phyloP scores from a whole-genome alignment of 192 early-diverging fungal genomes.

The Kickxella alabastrina region DNA sequence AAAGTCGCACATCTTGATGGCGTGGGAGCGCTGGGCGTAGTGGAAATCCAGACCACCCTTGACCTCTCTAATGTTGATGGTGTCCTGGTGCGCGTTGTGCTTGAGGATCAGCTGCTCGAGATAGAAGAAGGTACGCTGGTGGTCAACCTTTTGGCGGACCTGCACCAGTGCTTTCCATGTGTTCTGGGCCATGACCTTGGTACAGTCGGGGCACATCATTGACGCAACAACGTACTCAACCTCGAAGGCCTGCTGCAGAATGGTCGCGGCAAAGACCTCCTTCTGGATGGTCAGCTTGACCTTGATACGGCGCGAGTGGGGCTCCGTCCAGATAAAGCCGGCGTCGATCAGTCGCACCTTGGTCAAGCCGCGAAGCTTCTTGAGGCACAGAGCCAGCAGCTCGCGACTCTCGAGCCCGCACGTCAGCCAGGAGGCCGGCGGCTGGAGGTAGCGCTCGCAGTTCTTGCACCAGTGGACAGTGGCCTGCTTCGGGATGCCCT shows the following conservation, averaged over 20 bases:
- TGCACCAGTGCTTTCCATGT: slow-evolving; percentile 98
- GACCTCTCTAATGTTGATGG: slow-evolving; percentile 96
- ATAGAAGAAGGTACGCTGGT: slow-evolving; percentile 98
- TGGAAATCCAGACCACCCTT: slow-evolving; percentile 97
- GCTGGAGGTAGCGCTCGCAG: slow-evolving; percentile 96
- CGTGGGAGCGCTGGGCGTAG: slow-evolving; percentile 83
- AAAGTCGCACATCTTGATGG: slow-evolving; percentile 96
- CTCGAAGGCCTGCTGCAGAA: slow-evolving; percentile 95
- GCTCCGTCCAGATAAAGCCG: slow-evolving; percentile 98
- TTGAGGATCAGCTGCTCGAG: slow-evolving; percentile 98
- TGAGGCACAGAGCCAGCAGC: slow-evolving; percentile 86
- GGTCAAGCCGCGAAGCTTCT: slow-evolving; percentile 82
- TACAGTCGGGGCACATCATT: slow-evolving; percentile 96
- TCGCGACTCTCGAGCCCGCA: slow-evolving; percentile 88
- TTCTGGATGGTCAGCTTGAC: slow-evolving; percentile 99
- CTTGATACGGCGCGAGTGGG: slow-evolving; percentile 87
- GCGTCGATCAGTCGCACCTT: slow-evolving; percentile 97
- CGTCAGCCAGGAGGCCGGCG: slow-evolving; percentile 83
- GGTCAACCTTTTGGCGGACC: slow-evolving; percentile 95
- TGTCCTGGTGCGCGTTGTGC: slow-evolving; percentile 95
- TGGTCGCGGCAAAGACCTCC: slow-evolving; percentile 91
- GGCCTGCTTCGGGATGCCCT: slow-evolving; percentile 96
- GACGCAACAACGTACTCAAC: slow-evolving; percentile 88
- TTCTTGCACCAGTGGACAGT: slow-evolving; percentile 95
- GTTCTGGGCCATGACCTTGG: slow-evolving; percentile 91